Conservation (phyloP, 345 rosid genomes). For the Laguncularia racemosa region DNA sequence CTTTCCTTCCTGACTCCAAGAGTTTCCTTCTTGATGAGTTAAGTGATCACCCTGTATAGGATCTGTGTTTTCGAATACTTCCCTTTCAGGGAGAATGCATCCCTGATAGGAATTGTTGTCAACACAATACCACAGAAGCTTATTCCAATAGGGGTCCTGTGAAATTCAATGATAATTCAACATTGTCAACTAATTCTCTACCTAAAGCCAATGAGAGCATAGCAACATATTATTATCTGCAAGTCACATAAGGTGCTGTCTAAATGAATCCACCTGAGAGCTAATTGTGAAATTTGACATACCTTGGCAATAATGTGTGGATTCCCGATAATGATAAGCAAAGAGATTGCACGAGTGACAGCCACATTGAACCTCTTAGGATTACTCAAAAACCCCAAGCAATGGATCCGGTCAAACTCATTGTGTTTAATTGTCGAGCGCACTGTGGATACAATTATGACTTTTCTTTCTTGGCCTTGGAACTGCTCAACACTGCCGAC, state of each 20-base stretch:
- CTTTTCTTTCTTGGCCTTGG: slow-evolving; percentile 89
- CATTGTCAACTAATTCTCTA: too few relatives aligned
- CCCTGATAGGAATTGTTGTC: slow-evolving; percentile 74
- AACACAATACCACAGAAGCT: slow-evolving; percentile 66
- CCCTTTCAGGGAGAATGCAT: slow-evolving; percentile 66
- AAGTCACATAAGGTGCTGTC: too few relatives aligned
- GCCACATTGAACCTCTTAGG: slow-evolving; percentile 88
- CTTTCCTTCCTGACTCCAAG: neutral
- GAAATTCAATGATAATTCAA: slow-evolving; percentile 1
- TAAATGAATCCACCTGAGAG: too few relatives aligned
- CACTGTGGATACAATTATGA: slow-evolving; percentile 76
- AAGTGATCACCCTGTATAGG: neutral
- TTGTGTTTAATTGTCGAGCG: slow-evolving; percentile 82
- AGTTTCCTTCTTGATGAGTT: neutral
- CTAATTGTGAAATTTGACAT: slow-evolving; percentile 7
- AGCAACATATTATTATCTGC: too few relatives aligned
- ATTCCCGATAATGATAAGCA: slow-evolving; percentile 70
- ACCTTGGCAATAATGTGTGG: slow-evolving; percentile 83
- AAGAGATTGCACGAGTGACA: slow-evolving; percentile 73
- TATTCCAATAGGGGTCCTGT: slow-evolving; percentile 69
- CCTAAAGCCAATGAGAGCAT: too few relatives aligned
- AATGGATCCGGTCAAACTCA: slow-evolving; percentile 54
- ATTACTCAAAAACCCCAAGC: slow-evolving; percentile 78
- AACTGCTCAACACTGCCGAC: slow-evolving; percentile 96
- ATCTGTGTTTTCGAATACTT: slow-evolving; percentile 5